These are phyloP conservation scores for Ascochyta pisi DNA, from an alignment of 2,329 filamentous ascomycete genomes.

Conservation along the genomic window DNA sequence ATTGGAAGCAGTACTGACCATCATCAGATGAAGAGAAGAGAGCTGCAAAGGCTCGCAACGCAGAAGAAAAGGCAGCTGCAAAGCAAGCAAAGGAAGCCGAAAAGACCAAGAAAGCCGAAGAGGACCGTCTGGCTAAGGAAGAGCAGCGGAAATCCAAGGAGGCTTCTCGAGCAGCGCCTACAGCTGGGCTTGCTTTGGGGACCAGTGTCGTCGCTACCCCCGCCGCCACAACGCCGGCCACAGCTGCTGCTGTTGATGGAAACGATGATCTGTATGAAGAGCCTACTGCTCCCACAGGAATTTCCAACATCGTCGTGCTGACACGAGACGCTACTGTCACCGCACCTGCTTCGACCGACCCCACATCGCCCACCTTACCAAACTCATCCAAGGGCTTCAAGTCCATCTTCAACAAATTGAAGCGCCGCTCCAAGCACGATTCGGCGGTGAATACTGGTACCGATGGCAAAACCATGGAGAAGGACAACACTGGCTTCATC, in stretches of 20 bases:
- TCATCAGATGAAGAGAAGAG: slow-evolving; percentile 62
- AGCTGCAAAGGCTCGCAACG: slow-evolving; percentile 55
- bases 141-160: slow-evolving; percentile 61
- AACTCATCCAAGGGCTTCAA: slow-evolving; percentile 47
- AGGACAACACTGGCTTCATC: slow-evolving; percentile 49
- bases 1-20: slow-evolving; percentile 20
- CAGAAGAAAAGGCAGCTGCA: slow-evolving; percentile 56
- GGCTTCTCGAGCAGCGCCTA: slow-evolving; percentile 21
- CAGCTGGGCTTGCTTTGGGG: slow-evolving; percentile 4
- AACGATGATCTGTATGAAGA: slow-evolving; percentile 33
- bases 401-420: slow-evolving; percentile 48
- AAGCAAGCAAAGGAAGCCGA: slow-evolving; percentile 51
- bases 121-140: slow-evolving; percentile 58
- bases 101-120: slow-evolving; percentile 60
- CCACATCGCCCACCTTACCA: slow-evolving; percentile 36
- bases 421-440: slow-evolving; percentile 47
- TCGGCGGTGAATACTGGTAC: slow-evolving; percentile 11
- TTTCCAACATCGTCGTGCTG: neutral
- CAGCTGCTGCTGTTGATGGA: slow-evolving; percentile 7
- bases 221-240: slow-evolving; percentile 2
- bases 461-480: slow-evolving; percentile 26
- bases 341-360: slow-evolving; percentile 19
- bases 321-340: slow-evolving; percentile 2
- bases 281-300: slow-evolving; percentile 17
- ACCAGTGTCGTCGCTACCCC: slow-evolving; percentile 18